These are phyloP conservation scores for Pyricularia grisea DNA, from an alignment of 2,329 filamentous ascomycete species.

Conservation along the genomic window DNA sequence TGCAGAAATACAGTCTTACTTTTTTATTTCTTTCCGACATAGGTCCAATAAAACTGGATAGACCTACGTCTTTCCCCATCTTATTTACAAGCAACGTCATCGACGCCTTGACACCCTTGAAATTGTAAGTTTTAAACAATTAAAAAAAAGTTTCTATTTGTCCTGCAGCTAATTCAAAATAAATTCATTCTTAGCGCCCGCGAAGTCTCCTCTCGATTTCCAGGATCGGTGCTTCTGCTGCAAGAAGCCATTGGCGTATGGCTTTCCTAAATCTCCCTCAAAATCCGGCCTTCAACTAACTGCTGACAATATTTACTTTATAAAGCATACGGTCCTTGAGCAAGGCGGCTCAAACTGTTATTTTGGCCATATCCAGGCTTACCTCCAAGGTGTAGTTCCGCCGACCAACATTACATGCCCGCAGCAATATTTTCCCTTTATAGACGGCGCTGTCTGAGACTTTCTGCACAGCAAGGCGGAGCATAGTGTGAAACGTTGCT, in stretches of 20 bases:
- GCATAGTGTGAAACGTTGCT: neutral
- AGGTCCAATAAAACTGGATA: neutral
- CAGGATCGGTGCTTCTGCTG: neutral
- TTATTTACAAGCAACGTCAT: neutral
- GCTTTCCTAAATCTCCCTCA: neutral
- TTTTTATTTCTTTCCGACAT: neutral
- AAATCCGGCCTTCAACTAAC: neutral
- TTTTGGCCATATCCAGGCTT: neutral
- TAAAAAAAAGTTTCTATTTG: neutral
- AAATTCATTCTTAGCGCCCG: neutral
- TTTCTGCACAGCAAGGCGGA: neutral
- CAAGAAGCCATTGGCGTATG: constrained; percentile 1
- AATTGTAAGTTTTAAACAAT: neutral
- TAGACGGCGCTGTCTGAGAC: neutral
- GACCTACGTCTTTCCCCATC: neutral
- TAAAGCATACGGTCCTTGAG: neutral
- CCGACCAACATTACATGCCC: neutral
- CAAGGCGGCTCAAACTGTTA: neutral
- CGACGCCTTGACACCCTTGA: neutral
- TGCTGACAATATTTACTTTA: neutral
- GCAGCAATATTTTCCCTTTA: neutral
- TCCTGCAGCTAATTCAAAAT: neutral
- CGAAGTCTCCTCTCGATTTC: neutral
- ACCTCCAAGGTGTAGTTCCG: neutral
- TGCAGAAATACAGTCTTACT: neutral